Base-by-base conservation (phyloP, 2,329 filamentous ascomycete genomes). In the Akanthomyces dipterigenus region DNA sequence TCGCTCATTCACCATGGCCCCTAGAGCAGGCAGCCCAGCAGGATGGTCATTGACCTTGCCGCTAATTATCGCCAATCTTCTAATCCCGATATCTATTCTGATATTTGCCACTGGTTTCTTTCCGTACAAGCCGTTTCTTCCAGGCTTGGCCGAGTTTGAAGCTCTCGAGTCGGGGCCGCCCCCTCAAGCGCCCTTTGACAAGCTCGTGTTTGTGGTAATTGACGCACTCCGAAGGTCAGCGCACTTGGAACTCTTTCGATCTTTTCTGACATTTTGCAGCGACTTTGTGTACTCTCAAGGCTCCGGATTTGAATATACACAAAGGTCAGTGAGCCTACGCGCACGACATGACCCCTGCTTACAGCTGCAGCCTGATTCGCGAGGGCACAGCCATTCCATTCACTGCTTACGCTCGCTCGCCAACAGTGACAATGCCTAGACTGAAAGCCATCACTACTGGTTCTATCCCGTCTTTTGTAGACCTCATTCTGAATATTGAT, bases 361-460 rank as follows among this genome's bases (percentile, higher is more conserved):
- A 62, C 45, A 34, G 8, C 26, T n/a, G 28, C 70, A 96, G 91
- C 67, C 81, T 98, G 66, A 96, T 98, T 71, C 85, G 88, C 69
- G 81, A 87, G 74, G 93, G 93, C 63, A 82, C 83, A 62, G 96
- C 95, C 7, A 80, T 98, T 42, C 95, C 95, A 3, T 99, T 96
- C 72, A 99, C 95, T 36, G 93, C 93, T 38, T 89, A 96, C 81
- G 95, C 95, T 20, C 89, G 91, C n/a, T 92, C 96, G 56, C 95
- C 95, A 2, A 99, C 95, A 8, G 93, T 99, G 64, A 99, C 95
- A 20, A 98, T 99, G 95, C 95, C 95, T 46, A 88, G 93, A 64
- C 87, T 99, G 69, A 99, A 99, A 77, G 92, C 95, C 54, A 92
- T 99, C 65, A 99, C 95, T 1, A 98, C 95, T 1, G 95, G 95